These are phyloP conservation scores for Actinomortierella wolfii DNA, from an alignment of 371 early-diverging fungal species.

Conservation along the genomic window DNA sequence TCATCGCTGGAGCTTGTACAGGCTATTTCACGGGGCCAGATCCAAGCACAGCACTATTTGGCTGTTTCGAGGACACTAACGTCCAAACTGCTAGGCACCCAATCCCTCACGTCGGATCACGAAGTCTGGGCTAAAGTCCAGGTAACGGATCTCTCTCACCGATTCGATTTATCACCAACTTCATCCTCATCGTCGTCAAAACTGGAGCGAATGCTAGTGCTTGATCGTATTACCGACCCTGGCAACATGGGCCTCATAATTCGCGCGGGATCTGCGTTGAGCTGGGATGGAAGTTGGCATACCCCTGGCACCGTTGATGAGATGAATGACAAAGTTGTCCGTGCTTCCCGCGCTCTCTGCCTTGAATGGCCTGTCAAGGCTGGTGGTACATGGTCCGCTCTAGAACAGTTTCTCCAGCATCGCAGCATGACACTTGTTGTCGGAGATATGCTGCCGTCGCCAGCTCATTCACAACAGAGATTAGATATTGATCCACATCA, in stretches of 20 bases:
- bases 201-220: constrained; percentile 47
- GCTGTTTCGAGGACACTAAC: constrained; percentile 24
- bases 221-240: constrained; percentile 61
- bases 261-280: constrained; percentile 57
- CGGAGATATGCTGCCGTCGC: constrained; percentile 56
- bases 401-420: constrained; percentile 41
- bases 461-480: neutral
- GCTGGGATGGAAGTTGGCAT: constrained; percentile 55
- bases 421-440: constrained; percentile 54
- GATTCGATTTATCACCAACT: too few relatives aligned
- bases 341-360: constrained; percentile 54
- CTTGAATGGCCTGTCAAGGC: constrained; percentile 49
- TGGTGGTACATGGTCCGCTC: constrained; percentile 19
- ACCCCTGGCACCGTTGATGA: constrained; percentile 57
- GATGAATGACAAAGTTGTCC: constrained; percentile 58
- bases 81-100: constrained; percentile 27
- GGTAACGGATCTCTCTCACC: constrained; percentile 13
- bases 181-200: neutral
- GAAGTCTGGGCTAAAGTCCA: constrained; percentile 42
- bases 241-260: constrained; percentile 60
- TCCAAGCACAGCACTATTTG: constrained; percentile 25
- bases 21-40: neutral
- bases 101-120: constrained; percentile 26
- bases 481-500: constrained; percentile 2
- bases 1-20: too few relatives aligned